Evolutionary conservation across 257 asterid species (phyloP), one percentile per base, ranked within the genome.

Genomic region (Solanum bulbocastanum): DNA sequence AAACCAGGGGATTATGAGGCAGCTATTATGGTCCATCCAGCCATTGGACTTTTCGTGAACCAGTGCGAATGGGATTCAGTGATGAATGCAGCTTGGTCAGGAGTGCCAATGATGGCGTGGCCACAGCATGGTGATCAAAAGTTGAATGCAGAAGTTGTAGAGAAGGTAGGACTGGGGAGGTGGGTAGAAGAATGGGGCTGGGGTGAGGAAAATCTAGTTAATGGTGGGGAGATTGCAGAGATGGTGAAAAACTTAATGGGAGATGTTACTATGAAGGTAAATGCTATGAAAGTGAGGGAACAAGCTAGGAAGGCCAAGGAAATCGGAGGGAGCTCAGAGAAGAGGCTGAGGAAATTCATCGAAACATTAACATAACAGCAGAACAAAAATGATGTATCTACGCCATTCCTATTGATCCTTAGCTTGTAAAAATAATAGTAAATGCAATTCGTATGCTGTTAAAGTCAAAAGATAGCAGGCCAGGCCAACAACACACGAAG

Each of bases 91-190:
- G 93, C 93, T 74, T n/a, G 76, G 86, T 37, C 81, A 49, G 94
- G 94, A 35, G 91, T 92, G 25, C 92, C 92, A 1, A 75, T 90
- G 40, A 74, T 93, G 87, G 92, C 93, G 30, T 92, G 94, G 94
- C 96, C 96, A 16, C 91, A 88, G 33, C 91, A 91, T 62, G 93
- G 94, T 27, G 94, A 92, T 65, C 94, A 91, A 36, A 90, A 74
- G 91, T 88, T 92, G 87, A 92, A 92, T 85, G 93, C 94, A 42
- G 91, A 87, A 73, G 89, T 74, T 33, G 89, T 88, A 14, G 92
- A 90, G 85, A 88, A 86, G 84, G 90, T 78, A 16, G 93, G 93
- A 3, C 76, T 89, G 32, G 93, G 93, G 3, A 11, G 88, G 81
- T 90, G 91, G 93, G 88, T 83, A 46, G 86, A 72, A 81, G 89